Percentiles rank a stretch among this genome's conserved stretches.
These are phyloP conservation scores for Cicer arietinum DNA, from an alignment of 306 rosid species.

Conservation along the genomic window DNA sequence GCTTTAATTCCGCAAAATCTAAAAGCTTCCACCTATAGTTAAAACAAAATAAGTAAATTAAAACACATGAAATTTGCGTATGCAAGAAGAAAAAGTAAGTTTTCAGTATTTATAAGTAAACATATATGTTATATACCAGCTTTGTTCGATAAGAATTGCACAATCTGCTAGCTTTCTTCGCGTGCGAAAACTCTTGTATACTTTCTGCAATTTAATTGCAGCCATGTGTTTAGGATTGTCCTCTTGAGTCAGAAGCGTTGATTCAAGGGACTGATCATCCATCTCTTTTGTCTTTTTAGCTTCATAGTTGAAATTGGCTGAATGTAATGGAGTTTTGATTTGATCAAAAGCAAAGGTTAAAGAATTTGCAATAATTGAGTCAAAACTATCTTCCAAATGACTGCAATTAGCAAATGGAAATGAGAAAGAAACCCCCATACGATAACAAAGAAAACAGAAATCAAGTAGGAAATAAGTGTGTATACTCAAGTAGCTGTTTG, in stretches of 20 bases:
- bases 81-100: neutral
- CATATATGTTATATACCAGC: conserved; percentile 57
- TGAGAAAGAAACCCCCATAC: conserved; percentile 69
- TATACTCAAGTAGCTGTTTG: neutral
- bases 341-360: conserved; percentile 52
- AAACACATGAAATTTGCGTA: neutral
- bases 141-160: conserved; percentile 82
- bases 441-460: conserved; percentile 36
- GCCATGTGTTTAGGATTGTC: conserved; percentile 65
- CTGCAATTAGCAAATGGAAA: conserved; percentile 59
- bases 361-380: conserved; percentile 63
- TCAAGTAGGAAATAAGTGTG: conserved; percentile 14
- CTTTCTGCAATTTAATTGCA: conserved; percentile 83
- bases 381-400: conserved; percentile 59
- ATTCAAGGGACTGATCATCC: conserved; percentile 43
- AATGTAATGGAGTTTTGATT: conserved; percentile 44
- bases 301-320: too few species aligned
- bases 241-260: conserved; percentile 50
- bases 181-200: conserved; percentile 85
- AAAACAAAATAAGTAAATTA: conserved; percentile 6
- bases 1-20: conserved; percentile 84
- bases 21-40: conserved; percentile 80
- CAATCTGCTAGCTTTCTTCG: conserved; percentile 84
- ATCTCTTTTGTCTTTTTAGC: conserved; percentile 28
- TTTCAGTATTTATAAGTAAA: neutral